Percentiles rank a stretch among this genome's conserved stretches.
These are phyloP conservation scores for Xylariaceae sp. DNA, from an alignment of 2,329 filamentous ascomycete genomes.

Conservation along the genomic window DNA sequence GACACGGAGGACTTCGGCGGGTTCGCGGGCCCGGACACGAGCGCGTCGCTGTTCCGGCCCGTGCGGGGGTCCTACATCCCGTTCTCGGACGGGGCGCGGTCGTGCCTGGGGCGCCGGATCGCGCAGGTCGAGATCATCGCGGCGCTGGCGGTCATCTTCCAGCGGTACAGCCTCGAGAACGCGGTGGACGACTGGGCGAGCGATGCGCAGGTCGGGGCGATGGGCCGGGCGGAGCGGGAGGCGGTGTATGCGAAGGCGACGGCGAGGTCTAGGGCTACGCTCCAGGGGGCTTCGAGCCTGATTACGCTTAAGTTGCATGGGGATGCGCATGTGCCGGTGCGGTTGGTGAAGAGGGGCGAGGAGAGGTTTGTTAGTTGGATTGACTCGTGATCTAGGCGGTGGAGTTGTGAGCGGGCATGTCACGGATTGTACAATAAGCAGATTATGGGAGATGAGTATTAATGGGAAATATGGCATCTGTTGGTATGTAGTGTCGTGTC, in stretches of 20 bases:
- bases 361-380: constrained; percentile 56
- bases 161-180: constrained; percentile 63
- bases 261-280: constrained; percentile 44
- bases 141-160: constrained; percentile 51
- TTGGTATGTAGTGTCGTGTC: too few species aligned
- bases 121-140: constrained; percentile 56
- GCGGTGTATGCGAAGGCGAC: constrained; percentile 58
- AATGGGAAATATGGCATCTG: too few species aligned
- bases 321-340: constrained; percentile 54
- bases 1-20: constrained; percentile 52
- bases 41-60: constrained; percentile 56
- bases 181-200: constrained; percentile 56
- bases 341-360: constrained; percentile 63
- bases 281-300: constrained; percentile 52
- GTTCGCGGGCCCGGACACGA: constrained; percentile 55
- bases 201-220: constrained; percentile 48
- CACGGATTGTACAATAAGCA: too few species aligned
- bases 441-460: too few species aligned
- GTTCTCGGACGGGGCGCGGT: constrained; percentile 53
- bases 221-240: constrained; percentile 40
- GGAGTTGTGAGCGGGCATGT: too few species aligned
- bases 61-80: constrained; percentile 51
- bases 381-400: constrained; percentile 6
- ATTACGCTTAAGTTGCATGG: constrained; percentile 68
- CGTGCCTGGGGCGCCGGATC: constrained; percentile 53